Evolutionary conservation across 352 stramenopile genomes (phyloP).

Genomic region (Phytophthora colocasiae): DNA sequence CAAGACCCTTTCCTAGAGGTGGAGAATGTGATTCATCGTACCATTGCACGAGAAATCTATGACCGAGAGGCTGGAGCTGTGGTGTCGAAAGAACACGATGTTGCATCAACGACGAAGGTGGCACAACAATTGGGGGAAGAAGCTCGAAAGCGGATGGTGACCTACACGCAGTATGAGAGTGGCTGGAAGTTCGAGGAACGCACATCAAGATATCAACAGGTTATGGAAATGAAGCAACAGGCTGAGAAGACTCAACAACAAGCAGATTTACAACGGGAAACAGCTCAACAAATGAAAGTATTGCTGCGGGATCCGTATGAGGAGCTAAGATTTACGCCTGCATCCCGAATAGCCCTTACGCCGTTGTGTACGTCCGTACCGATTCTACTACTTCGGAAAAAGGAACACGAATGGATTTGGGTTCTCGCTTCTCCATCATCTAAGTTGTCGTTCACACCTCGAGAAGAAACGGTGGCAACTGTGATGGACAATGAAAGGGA

Average conservation of each 20-base stretch:
- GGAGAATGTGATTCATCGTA: constrained; percentile 48
- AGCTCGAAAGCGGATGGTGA: constrained; percentile 62
- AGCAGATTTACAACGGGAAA: constrained; percentile 48
- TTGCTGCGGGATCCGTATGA: constrained; percentile 57
- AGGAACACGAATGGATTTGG: constrained; percentile 52
- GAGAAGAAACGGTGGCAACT: constrained; percentile 30
- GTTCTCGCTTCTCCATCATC: constrained; percentile 56
- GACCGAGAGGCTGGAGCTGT: constrained; percentile 38
- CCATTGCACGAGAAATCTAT: constrained; percentile 38
- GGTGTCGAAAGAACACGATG: constrained; percentile 36
- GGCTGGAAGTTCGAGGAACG: constrained; percentile 74
- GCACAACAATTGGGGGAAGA: constrained; percentile 66
- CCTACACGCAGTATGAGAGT: constrained; percentile 64
- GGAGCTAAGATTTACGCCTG: constrained; percentile 11
- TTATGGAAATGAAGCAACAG: constrained; percentile 61
- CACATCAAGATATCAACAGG: constrained; percentile 52
- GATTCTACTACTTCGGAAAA: background rate
- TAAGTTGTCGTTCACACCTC: constrained; percentile 59
- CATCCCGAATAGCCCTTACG: background rate
- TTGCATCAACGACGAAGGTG: constrained; percentile 39
- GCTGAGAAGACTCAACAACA: constrained; percentile 50
- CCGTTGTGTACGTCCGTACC: background rate
- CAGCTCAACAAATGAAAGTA: constrained; percentile 36
- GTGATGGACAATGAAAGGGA: constrained; percentile 60
- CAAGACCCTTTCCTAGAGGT: constrained; percentile 41